These are phyloP conservation scores for Apiospora aurea DNA, from an alignment of 2,329 filamentous ascomycete genomes.

Conservation along the genomic window DNA sequence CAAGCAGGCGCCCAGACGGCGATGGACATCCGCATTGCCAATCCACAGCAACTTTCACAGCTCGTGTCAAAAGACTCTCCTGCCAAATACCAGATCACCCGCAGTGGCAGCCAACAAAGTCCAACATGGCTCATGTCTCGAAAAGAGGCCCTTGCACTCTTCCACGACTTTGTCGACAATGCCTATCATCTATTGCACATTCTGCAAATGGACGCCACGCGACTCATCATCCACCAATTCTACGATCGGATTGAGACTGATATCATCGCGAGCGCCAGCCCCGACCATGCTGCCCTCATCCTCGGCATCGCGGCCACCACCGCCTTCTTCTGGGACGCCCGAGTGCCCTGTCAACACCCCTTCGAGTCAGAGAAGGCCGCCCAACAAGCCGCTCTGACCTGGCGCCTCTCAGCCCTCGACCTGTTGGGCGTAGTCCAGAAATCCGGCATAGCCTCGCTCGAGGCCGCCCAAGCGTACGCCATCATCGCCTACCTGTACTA, in stretches of 20 bases:
- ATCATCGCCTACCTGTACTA: slow-evolving; percentile 48
- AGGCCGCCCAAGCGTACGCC: slow-evolving; percentile 47
- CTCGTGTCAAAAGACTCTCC: too few species aligned
- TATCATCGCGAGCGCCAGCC: slow-evolving; percentile 27
- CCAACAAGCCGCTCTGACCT: slow-evolving; percentile 28
- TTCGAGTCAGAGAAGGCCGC: slow-evolving; percentile 34
- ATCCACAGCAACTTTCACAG: too few species aligned
- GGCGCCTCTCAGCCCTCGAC: slow-evolving; percentile 42
- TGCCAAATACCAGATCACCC: background rate
- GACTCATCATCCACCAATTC: slow-evolving; percentile 31
- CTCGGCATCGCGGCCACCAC: slow-evolving; percentile 39
- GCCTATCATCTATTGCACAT: slow-evolving; percentile 38
- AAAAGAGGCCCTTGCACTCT: slow-evolving; percentile 37
- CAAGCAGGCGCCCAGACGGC: background rate
- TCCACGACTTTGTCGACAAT: slow-evolving; percentile 39
- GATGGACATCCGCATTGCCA: slow-evolving; percentile 24
- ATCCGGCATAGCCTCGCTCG: slow-evolving; percentile 39
- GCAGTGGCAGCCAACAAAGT: background rate
- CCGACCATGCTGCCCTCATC: slow-evolving; percentile 36
- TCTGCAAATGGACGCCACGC: slow-evolving; percentile 37
- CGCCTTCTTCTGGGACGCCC: slow-evolving; percentile 39
- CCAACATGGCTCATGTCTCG: slow-evolving; percentile 32
- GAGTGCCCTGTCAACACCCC: slow-evolving; percentile 2
- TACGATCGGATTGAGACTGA: slow-evolving; percentile 30
- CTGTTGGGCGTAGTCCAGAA: slow-evolving; percentile 46